These are phyloP conservation scores for Trypanosoma theileri DNA, from an alignment of 208 protist genomes.

Conservation along the genomic window DNA sequence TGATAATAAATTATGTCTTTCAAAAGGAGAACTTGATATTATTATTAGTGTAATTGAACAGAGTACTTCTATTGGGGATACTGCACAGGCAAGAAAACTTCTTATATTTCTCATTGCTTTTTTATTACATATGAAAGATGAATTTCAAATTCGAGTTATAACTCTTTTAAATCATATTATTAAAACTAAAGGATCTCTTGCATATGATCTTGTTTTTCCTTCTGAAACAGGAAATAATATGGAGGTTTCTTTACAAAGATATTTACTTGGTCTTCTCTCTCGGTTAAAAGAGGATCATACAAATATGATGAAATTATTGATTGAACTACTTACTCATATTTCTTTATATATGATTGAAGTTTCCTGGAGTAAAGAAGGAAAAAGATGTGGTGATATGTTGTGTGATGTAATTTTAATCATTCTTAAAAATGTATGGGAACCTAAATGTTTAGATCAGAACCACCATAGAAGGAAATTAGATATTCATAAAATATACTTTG, in stretches of 20 bases:
- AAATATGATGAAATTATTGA: slow-evolving; percentile 1
- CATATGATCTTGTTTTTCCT: slow-evolving; percentile 12
- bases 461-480: not conserved
- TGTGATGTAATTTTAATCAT: slow-evolving; percentile 3
- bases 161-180: slow-evolving; percentile 14
- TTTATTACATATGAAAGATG: slow-evolving; percentile 14
- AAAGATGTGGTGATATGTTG: slow-evolving; percentile 10
- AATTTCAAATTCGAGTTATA: slow-evolving; percentile 18
- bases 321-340: slow-evolving; percentile 16
- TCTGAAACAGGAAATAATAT: not conserved
- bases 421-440: not conserved
- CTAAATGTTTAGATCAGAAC: slow-evolving; percentile 5
- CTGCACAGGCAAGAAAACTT: not conserved
- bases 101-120: slow-evolving; percentile 22
- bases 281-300: not conserved
- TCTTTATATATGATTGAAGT: slow-evolving; percentile 23
- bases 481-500: not conserved
- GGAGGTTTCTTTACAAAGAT: not conserved
- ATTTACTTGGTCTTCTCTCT: slow-evolving; percentile 17
- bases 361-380: slow-evolving; percentile 9
- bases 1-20: slow-evolving; percentile 12
- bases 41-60: slow-evolving; percentile 9
- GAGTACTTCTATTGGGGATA: slow-evolving; percentile 1
- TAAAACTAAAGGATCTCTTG: slow-evolving; percentile 12
- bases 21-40: slow-evolving; percentile 19